A percentile compares a stretch with the other conserved stretches of the same genome.
Evolutionary conservation across 768 basidiomycete species (phyloP).

Genomic region (Leccinum truebloodii): DNA sequence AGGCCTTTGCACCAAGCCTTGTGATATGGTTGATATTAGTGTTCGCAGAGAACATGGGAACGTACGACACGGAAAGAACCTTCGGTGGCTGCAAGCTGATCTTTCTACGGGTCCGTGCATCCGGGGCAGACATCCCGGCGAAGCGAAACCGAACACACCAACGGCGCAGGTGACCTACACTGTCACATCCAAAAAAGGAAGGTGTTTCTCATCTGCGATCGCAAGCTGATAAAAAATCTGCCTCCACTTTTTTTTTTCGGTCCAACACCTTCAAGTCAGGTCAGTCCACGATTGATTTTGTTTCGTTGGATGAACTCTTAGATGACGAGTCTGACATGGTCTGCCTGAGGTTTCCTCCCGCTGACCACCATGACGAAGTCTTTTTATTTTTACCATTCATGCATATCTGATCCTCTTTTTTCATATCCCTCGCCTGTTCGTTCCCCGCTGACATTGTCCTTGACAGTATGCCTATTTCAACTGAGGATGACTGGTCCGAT

Average conservation of each 20-base stretch:
- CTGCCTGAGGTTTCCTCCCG: conserved; percentile 60
- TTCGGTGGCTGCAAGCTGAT: conserved; percentile 59
- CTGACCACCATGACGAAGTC: conserved; percentile 60
- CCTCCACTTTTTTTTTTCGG: conserved; percentile 11
- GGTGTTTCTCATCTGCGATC: conserved; percentile 16
- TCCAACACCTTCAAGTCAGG: conserved; percentile 16
- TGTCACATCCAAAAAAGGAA: conserved; percentile 19
- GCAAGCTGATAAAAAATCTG: conserved; percentile 10
- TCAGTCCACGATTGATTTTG: conserved; percentile 14
- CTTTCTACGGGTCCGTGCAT: conserved; percentile 66
- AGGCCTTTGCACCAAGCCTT: conserved; percentile 53
- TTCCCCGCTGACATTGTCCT: conserved; percentile 10
- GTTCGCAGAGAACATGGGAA: conserved; percentile 9
- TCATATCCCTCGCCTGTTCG: neutral
- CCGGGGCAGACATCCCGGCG: conserved; percentile 56
- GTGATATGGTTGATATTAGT: conserved; percentile 2
- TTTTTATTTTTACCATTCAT: conserved; percentile 82
- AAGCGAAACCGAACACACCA: conserved; percentile 7
- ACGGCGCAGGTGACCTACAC: no score
- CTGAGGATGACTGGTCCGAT: conserved; percentile 75
- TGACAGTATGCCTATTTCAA: conserved; percentile 41
- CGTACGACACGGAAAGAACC: conserved; percentile 57
- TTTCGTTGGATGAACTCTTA: conserved; percentile 46
- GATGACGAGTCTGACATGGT: conserved; percentile 84
- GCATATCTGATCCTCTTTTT: conserved; percentile 67